Conservation (phyloP, 495 filamentous ascomycete genomes). For the Collariella sp. region DNA sequence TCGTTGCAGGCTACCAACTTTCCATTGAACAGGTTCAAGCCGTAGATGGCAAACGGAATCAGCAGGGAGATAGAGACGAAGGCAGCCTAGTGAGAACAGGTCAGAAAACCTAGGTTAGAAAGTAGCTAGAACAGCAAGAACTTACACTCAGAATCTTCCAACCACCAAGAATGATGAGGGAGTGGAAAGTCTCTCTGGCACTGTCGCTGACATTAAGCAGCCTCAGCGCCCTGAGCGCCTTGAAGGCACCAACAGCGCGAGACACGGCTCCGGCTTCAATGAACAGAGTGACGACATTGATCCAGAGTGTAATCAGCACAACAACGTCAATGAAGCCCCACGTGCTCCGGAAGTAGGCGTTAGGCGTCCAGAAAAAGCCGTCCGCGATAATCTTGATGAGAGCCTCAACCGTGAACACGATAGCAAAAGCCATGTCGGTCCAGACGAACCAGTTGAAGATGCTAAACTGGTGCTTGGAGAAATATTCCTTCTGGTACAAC, state of each 20-base stretch:
- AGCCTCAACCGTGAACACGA: constrained; percentile 80
- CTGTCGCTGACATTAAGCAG: constrained; percentile 94
- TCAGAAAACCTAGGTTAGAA: background rate
- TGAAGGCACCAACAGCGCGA: constrained; percentile 89
- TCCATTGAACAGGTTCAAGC: constrained; percentile 84
- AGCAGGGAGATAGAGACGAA: constrained; percentile 91
- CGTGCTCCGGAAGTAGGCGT: constrained; percentile 91
- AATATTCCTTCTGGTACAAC: constrained; percentile 82
- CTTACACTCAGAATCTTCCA: constrained; percentile 70
- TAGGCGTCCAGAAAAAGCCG: constrained; percentile 93
- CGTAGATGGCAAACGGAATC: constrained; percentile 95
- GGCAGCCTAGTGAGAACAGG: constrained; percentile 50
- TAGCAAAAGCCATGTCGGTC: constrained; percentile 82
- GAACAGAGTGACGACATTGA: constrained; percentile 80
- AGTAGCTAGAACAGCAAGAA: constrained; percentile 34
- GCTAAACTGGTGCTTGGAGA: constrained; percentile 43
- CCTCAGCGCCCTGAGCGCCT: constrained; percentile 87
- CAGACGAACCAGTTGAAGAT: constrained; percentile 82
- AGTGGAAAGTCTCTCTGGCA: constrained; percentile 92
- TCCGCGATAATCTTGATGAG: constrained; percentile 91
- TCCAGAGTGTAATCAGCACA: constrained; percentile 91
- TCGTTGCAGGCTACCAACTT: constrained; percentile 80
- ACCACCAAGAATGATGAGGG: constrained; percentile 83
- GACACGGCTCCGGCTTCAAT: constrained; percentile 71
- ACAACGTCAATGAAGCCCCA: constrained; percentile 96